These are phyloP conservation scores for Vinca minor DNA, from an alignment of 257 asterid genomes.

Conservation along the genomic window DNA sequence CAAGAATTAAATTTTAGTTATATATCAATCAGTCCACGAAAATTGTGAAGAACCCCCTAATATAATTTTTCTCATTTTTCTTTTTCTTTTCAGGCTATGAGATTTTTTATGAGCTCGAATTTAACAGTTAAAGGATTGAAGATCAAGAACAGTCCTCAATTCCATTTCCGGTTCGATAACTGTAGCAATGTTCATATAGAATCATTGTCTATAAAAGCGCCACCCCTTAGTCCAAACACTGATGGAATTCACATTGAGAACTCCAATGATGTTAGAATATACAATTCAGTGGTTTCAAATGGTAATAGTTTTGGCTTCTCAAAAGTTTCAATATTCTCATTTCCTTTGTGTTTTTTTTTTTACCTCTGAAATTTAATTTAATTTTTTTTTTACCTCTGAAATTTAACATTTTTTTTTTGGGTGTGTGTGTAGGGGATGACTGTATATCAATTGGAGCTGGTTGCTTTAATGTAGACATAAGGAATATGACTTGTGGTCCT, in stretches of 20 bases:
- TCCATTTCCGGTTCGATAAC: constrained; percentile 68
- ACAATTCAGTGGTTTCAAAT: constrained; percentile 51
- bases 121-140: constrained; percentile 38
- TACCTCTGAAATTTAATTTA: background rate
- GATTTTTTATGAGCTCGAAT: no score
- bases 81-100: no score
- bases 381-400: background rate
- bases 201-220: constrained; percentile 48
- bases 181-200: constrained; percentile 52
- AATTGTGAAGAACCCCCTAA: no score
- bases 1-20: no score
- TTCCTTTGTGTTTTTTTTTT: background rate
- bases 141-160: constrained; percentile 75
- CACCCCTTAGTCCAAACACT: constrained; percentile 66
- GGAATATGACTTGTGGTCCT: constrained; percentile 85
- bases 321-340: background rate
- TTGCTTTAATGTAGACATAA: constrained; percentile 47
- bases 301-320: constrained; percentile 31
- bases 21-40: no score
- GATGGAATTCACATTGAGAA: constrained; percentile 89
- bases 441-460: constrained; percentile 95
- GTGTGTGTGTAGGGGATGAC: constrained; percentile 64
- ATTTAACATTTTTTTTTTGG: no score
- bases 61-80: no score
- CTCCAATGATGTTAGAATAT: constrained; percentile 51